Percentiles rank a stretch among this genome's conserved stretches.
phyloP scores from a whole-genome alignment of 2,329 filamentous ascomycete genomes.

The Fusarium clavum region DNA sequence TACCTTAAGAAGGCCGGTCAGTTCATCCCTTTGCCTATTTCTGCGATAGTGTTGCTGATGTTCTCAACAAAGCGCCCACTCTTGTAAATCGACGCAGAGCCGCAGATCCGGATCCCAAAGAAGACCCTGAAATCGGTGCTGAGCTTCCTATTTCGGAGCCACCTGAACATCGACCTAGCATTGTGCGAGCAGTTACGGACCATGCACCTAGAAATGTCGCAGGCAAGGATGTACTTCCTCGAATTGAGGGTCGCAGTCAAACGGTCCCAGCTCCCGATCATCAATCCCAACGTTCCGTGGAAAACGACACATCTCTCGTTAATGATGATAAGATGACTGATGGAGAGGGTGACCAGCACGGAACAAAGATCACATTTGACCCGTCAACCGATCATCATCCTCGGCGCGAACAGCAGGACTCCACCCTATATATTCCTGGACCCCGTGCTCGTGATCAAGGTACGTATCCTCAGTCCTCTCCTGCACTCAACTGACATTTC shows the following conservation, averaged over 20 bases:
- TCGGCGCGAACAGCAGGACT: conserved; percentile 42
- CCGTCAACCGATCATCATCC: conserved; percentile 44
- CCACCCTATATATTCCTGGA: conserved; percentile 48
- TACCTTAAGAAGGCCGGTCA: conserved; percentile 55
- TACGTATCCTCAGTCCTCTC: not conserved
- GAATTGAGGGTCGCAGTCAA: conserved; percentile 24
- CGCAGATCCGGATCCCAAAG: conserved; percentile 5
- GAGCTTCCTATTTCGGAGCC: conserved; percentile 1
- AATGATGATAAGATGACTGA: conserved; percentile 13
- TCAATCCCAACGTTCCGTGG: not conserved
- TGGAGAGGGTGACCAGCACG: not conserved
- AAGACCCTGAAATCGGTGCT: conserved; percentile 22
- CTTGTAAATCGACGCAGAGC: conserved; percentile 24
- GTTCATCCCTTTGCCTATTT: conserved; percentile 8
- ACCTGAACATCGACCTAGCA: not conserved
- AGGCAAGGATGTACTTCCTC: conserved; percentile 16
- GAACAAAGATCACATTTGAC: conserved; percentile 47
- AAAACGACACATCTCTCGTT: not conserved
- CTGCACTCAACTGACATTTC: conserved; percentile 9
- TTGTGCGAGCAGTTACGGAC: conserved; percentile 24
- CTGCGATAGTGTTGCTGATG: conserved; percentile 1
- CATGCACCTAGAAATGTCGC: not conserved
- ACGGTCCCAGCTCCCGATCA: conserved; percentile 23
- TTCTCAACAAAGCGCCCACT: conserved; percentile 19
- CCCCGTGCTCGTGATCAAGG: conserved; percentile 51